Percentiles rank a stretch among this genome's conserved stretches.
Conservation (phyloP, 2,329 filamentous ascomycete species). For the Aspergillus hortae region DNA sequence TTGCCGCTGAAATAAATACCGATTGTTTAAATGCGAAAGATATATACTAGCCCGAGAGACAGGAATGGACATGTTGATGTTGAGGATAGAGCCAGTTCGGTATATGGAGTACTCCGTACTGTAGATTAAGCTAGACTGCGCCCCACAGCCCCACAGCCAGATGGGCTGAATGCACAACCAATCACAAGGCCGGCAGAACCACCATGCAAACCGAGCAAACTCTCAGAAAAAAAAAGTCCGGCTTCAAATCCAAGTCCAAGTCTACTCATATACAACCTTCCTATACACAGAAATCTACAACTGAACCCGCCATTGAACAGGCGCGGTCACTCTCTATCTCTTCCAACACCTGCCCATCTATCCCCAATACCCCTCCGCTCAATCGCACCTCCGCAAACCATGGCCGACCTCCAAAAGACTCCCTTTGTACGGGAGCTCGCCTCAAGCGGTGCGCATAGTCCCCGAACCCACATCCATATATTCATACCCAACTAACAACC, state of each 20-base stretch:
- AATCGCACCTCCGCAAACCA: constrained; percentile 12
- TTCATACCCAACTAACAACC: constrained; percentile 6
- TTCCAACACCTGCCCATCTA: not conserved
- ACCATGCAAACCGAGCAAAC: constrained; percentile 14
- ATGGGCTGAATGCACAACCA: too few species aligned
- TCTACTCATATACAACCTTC: not conserved
- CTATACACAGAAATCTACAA: not conserved
- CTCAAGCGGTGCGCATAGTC: constrained; percentile 64
- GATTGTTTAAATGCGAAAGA: too few species aligned
- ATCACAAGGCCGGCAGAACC: not conserved
- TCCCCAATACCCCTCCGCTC: constrained; percentile 1
- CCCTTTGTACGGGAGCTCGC: constrained; percentile 81
- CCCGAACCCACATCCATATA: not conserved
- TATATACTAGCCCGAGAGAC: too few species aligned
- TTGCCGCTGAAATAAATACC: too few species aligned
- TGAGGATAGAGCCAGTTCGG: too few species aligned
- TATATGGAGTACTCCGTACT: too few species aligned
- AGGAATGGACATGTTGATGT: too few species aligned
- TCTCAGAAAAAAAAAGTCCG: constrained; percentile 1
- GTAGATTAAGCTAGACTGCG: too few species aligned
- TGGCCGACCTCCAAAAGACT: constrained; percentile 45
- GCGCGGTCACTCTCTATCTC: not conserved
- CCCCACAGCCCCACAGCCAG: too few species aligned
- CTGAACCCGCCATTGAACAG: not conserved
- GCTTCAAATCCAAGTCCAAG: not conserved